Conservation (phyloP, 192 early-diverging fungal species). For the Gigaspora rosea region DNA sequence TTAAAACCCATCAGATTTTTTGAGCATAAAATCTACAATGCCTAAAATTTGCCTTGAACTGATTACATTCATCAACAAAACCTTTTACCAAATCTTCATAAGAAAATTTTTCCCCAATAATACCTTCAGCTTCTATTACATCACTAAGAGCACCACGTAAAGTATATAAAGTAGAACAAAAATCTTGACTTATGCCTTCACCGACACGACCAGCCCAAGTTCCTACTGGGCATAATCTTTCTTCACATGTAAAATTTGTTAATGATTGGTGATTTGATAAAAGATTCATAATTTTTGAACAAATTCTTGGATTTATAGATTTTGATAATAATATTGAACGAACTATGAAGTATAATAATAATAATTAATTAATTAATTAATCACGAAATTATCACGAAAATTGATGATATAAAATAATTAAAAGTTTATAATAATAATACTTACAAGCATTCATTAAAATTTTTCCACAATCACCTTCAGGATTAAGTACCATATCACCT, state of each 20-base stretch:
- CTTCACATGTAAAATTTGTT: background rate
- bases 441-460: conserved; percentile 6
- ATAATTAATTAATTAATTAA: background rate
- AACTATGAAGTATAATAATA: background rate
- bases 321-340: background rate
- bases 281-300: background rate
- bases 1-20: background rate
- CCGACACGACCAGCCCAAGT: conserved; percentile 5
- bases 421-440: background rate
- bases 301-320: conserved; percentile 1
- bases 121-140: background rate
- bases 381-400: background rate
- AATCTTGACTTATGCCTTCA: conserved; percentile 1
- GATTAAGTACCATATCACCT: conserved; percentile 4
- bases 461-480: background rate
- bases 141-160: background rate
- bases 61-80: conserved; percentile 1
- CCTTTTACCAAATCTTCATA: background rate
- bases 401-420: background rate
- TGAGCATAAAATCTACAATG: conserved; percentile 4
- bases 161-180: background rate
- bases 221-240: background rate
- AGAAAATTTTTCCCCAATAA: too few species aligned
- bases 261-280: background rate
- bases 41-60: background rate